Evolutionary conservation across 805 yeast species (phyloP).

Genomic region (Scheffersomyces lignosus): DNA sequence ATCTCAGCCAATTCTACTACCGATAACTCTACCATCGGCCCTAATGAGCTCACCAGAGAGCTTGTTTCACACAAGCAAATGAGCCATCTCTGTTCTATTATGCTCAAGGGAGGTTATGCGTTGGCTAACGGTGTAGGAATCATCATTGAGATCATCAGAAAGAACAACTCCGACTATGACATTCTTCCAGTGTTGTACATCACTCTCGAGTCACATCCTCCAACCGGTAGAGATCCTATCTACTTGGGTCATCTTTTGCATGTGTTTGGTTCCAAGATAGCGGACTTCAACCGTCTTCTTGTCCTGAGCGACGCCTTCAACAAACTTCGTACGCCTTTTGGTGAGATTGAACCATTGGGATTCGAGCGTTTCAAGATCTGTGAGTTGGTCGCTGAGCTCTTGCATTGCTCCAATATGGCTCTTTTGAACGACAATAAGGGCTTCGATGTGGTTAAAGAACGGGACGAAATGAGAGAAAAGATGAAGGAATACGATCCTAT

Average conservation of each 20-base stretch:
- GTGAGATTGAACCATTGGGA: conserved; percentile 41
- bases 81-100: conserved; percentile 34
- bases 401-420: conserved; percentile 50
- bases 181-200: conserved; percentile 45
- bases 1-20: conserved; percentile 48
- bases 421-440: conserved; percentile 46
- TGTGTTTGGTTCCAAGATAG: conserved; percentile 40
- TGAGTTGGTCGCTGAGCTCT: conserved; percentile 46
- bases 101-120: conserved; percentile 48
- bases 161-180: conserved; percentile 48
- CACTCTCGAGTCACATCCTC: conserved; percentile 46
- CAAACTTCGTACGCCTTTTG: conserved; percentile 24
- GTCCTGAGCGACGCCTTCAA: conserved; percentile 22
- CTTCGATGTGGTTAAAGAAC: conserved; percentile 36
- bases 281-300: conserved; percentile 33
- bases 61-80: conserved; percentile 40
- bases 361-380: conserved; percentile 48
- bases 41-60: conserved; percentile 46
- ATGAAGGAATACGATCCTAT: conserved; percentile 45
- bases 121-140: conserved; percentile 51
- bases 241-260: conserved; percentile 44
- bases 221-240: conserved; percentile 48
- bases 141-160: conserved; percentile 45
- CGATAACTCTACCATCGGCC: conserved; percentile 47
- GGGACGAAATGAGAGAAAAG: conserved; percentile 38